Base-by-base conservation (phyloP, 805 yeast genomes). In the Wickerhamomyces chaumierensis region DNA sequence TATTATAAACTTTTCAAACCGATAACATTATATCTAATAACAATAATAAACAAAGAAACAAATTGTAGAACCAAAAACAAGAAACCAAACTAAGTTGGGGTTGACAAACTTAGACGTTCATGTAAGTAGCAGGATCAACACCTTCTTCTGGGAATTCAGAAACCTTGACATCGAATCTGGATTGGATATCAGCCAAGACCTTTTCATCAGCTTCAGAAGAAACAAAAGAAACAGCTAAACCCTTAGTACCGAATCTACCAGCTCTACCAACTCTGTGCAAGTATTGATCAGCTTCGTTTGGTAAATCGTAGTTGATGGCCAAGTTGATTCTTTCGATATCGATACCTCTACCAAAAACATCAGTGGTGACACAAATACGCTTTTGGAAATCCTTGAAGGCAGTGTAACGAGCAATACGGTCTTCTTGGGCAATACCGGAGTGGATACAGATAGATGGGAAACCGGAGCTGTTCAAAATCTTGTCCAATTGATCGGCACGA, bases 201-300 rank as follows among this genome's bases (percentile, higher is more conserved):
- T 81, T 85, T 64, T 86, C 87, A 59, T 92, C 98, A 47, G 79
- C 90, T 54, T 78, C 82, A 42, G 79, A 71, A 33, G 92, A 71
- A 39, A 92, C 92, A 48, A 90, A 84, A 33, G 96, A 85, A 42
- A 92, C 74, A 39, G 96, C 94, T 55, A 92, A 78, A 69, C 98
- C 98, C 71, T 90, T 90, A 60, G 98, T 90, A 71, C 98, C 98
- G 56, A 90, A 90, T 75, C 98, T 88, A 68, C 98, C 98, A 51
- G 98, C 98, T 78, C 98, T 87, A 60, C 98, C 98, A 47, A 90
- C 98, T 71, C 98, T 86, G 72, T 90, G 98, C 61, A 90, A 76
- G 67, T 92, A 90, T 66, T 92, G 96, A 65, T 90, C 97, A 48
- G 97, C 95, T 69, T 88, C 96, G 48, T 65, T 71, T 53, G 98